Percentiles rank a stretch among this genome's conserved stretches.
phyloP scores from a whole-genome alignment of 371 early-diverging fungal genomes.

The Apophysomyces elegans region DNA sequence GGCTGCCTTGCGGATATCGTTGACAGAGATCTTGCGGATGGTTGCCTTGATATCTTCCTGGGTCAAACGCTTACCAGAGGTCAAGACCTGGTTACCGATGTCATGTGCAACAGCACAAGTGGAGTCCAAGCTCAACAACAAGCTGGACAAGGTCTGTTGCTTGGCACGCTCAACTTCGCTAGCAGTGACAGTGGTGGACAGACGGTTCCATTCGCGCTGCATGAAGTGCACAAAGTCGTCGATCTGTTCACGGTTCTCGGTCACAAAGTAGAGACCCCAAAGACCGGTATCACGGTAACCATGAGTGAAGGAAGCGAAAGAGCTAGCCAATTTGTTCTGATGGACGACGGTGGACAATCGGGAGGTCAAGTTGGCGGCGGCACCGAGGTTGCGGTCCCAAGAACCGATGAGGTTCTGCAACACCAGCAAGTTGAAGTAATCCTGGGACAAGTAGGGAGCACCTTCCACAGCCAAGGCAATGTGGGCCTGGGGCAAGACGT shows the following conservation, averaged over 20 bases:
- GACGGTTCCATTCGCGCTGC: slow-evolving; percentile 89
- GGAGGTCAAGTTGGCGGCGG: slow-evolving; percentile 80
- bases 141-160: slow-evolving; percentile 89
- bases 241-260: slow-evolving; percentile 75
- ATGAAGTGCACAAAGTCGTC: slow-evolving; percentile 88
- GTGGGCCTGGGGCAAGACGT: slow-evolving; percentile 89
- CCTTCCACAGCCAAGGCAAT: slow-evolving; percentile 94
- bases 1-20: slow-evolving; percentile 82
- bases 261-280: slow-evolving; percentile 89
- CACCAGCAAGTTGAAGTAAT: slow-evolving; percentile 91
- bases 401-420: slow-evolving; percentile 89
- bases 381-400: slow-evolving; percentile 89
- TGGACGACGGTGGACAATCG: slow-evolving; percentile 79
- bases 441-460: slow-evolving; percentile 83
- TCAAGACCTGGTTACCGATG: slow-evolving; percentile 91
- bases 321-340: slow-evolving; percentile 85
- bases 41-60: slow-evolving; percentile 83
- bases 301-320: slow-evolving; percentile 94
- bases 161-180: slow-evolving; percentile 94
- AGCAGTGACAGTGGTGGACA: slow-evolving; percentile 80
- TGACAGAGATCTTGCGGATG: slow-evolving; percentile 81
- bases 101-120: slow-evolving; percentile 90
- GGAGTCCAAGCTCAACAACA: slow-evolving; percentile 84
- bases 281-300: slow-evolving; percentile 94
- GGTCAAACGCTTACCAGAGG: slow-evolving; percentile 83